Percentiles rank a stretch among this genome's conserved stretches.
These are phyloP conservation scores for Solanum neorickii DNA, from an alignment of 257 asterid species.

Conservation along the genomic window DNA sequence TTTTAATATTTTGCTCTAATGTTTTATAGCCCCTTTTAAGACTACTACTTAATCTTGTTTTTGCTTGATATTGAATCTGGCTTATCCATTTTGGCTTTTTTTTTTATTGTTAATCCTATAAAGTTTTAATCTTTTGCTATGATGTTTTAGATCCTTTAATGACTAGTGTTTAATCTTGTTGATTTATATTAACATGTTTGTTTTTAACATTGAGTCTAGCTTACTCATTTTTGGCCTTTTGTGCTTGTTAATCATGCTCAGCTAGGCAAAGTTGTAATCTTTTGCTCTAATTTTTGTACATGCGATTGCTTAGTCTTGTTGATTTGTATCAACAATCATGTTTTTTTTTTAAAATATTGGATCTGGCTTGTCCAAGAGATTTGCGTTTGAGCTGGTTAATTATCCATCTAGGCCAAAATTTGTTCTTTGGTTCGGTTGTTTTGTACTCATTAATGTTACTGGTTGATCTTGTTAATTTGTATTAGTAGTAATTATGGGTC, in stretches of 20 bases:
- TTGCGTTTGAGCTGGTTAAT: not conserved
- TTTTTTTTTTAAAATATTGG: not conserved
- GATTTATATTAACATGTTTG: not conserved
- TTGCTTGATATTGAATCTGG: not conserved
- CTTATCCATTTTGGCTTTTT: not conserved
- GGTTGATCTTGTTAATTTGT: not conserved
- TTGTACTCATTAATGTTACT: not conserved
- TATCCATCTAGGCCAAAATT: not conserved
- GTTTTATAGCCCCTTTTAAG: not conserved
- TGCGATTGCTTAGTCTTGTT: not conserved
- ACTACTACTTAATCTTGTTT: not conserved
- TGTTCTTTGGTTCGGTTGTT: not conserved
- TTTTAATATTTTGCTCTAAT: not conserved
- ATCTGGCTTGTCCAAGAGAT: not conserved
- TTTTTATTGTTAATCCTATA: not conserved
- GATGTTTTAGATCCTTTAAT: not conserved
- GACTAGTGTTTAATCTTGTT: not conserved
- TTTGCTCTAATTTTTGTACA: not conserved
- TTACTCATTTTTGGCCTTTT: not conserved
- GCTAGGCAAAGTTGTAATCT: not conserved
- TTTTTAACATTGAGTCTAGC: not conserved
- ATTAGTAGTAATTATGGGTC: not conserved
- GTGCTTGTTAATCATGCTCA: not conserved
- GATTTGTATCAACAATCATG: not conserved
- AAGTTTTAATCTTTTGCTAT: not conserved